A percentile compares a stretch with the other conserved stretches of the same genome.
phyloP scores from a whole-genome alignment of 2,329 filamentous ascomycete genomes.

The Monilinia aucupariae region DNA sequence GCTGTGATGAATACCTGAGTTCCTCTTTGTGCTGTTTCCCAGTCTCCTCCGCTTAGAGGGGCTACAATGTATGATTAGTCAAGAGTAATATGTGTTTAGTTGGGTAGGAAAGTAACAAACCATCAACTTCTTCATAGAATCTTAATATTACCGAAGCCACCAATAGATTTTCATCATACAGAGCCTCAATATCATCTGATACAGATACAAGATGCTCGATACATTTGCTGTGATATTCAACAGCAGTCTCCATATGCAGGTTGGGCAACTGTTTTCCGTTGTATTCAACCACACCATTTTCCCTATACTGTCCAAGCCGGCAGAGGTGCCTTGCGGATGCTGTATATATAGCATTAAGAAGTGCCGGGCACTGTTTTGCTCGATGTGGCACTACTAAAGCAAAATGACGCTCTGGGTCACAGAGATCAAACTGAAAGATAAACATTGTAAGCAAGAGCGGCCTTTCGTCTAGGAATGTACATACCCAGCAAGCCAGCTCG shows the following conservation, averaged over 20 bases:
- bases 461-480: conserved; percentile 1
- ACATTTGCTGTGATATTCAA: conserved; percentile 40
- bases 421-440: conserved; percentile 38
- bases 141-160: conserved; percentile 38
- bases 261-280: conserved; percentile 28
- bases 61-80: conserved; percentile 16
- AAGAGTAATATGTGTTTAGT: neutral
- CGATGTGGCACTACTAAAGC: conserved; percentile 39
- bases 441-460: neutral
- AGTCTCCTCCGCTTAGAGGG: conserved; percentile 24
- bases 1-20: conserved; percentile 29
- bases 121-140: conserved; percentile 41
- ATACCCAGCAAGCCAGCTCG: conserved; percentile 28
- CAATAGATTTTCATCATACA: conserved; percentile 38
- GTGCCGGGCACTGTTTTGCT: conserved; percentile 38
- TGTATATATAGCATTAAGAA: conserved; percentile 35
- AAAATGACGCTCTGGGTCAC: conserved; percentile 40
- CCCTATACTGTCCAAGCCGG: conserved; percentile 29
- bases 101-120: conserved; percentile 19
- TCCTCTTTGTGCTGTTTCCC: conserved; percentile 23
- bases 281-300: conserved; percentile 28
- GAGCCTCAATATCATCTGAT: conserved; percentile 36
- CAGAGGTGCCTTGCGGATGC: conserved; percentile 38
- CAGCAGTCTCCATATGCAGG: conserved; percentile 36
- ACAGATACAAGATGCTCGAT: conserved; percentile 39